A percentile compares a stretch with the other conserved stretches of the same genome.
Conservation (phyloP, 768 basidiomycete genomes). For the Leucogyrophana mollusca region DNA sequence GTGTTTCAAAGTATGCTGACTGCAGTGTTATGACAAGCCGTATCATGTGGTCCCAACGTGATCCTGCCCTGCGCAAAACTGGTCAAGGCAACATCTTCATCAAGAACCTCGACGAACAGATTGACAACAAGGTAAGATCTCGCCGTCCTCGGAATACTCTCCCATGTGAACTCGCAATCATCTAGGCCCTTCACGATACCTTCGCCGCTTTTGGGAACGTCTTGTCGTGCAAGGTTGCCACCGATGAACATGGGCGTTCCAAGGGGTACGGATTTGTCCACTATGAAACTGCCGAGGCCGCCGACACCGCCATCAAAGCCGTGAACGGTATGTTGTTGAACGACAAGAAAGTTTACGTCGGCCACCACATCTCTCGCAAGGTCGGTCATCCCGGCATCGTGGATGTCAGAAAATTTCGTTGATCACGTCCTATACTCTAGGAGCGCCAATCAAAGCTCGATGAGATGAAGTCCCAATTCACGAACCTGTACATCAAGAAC, state of each 20-base stretch:
- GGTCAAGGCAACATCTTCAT: slow-evolving; percentile 99
- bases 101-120: slow-evolving; percentile 96
- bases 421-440: slow-evolving; percentile 32
- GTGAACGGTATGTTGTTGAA: slow-evolving; percentile 99
- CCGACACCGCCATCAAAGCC: slow-evolving; percentile 94
- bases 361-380: slow-evolving; percentile 96
- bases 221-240: slow-evolving; percentile 98
- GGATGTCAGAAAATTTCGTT: too few relatives aligned
- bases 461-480: slow-evolving; percentile 96
- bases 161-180: slow-evolving; percentile 1
- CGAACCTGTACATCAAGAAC: slow-evolving; percentile 99
- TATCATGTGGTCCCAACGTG: slow-evolving; percentile 99
- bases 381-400: slow-evolving; percentile 33
- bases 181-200: slow-evolving; percentile 95
- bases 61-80: slow-evolving; percentile 98
- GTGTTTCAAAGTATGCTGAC: too few relatives aligned
- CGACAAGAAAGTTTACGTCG: slow-evolving; percentile 99
- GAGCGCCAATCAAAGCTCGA: slow-evolving; percentile 98
- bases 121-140: slow-evolving; percentile 87
- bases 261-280: slow-evolving; percentile 99
- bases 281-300: slow-evolving; percentile 97
- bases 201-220: slow-evolving; percentile 99
- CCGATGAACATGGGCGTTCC: slow-evolving; percentile 92
- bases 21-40: slow-evolving; percentile 52
- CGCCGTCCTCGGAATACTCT: not conserved